Base-by-base conservation (phyloP, 495 filamentous ascomycete species). In the Chaetomium fimeti region DNA sequence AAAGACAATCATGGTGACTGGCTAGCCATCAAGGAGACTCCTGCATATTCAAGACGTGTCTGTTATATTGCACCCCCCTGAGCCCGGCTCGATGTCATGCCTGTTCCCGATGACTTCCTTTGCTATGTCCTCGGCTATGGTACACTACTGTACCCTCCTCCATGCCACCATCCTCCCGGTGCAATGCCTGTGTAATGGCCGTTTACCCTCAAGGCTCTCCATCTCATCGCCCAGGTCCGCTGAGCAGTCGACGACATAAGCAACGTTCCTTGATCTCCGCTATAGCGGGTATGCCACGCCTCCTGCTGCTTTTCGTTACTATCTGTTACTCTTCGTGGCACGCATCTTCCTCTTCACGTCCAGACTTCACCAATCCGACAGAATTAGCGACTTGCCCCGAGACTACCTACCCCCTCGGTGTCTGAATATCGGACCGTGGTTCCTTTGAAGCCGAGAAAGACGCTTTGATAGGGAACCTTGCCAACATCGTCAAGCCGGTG, bases 91-190 rank as follows among this genome's bases (percentile, higher is more conserved):
- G 5, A n/a, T 27, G 43, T 29, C 57, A 13, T 25, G 27, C 27
- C 13, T 29, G 13, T 5, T 49, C 28, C 27, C 57, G 20, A 3
- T 18, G 49, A 8, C 52, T 49, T 36, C 9, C 16, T n/a, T 2
- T 12, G 25, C 8, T 18, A 59, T 52, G 15, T 52, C 45, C 16
- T n/a, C 25, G 54, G 16, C 0, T 8, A 11, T 20, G n/a, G 20
- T 24, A 52, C 32, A 42, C 49, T 22, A 12, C 53, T 64, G 62
- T 59, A 53, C 54, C 40, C 32, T 58, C 12, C 36, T 65, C 62
- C 49, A 47, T 56, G 47, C 53, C 56, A 60, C 62, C 40, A n/a
- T 32, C n/a, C 42, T 29, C 60, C 49, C 15, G 29, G 2, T 42
- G 3, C 51, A 47, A 58, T 43, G 24, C 62, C 54, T 64, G 42